Base-by-base conservation (phyloP, 1,284 basidiomycete genomes). In the Hemileia vastatrix region DNA sequence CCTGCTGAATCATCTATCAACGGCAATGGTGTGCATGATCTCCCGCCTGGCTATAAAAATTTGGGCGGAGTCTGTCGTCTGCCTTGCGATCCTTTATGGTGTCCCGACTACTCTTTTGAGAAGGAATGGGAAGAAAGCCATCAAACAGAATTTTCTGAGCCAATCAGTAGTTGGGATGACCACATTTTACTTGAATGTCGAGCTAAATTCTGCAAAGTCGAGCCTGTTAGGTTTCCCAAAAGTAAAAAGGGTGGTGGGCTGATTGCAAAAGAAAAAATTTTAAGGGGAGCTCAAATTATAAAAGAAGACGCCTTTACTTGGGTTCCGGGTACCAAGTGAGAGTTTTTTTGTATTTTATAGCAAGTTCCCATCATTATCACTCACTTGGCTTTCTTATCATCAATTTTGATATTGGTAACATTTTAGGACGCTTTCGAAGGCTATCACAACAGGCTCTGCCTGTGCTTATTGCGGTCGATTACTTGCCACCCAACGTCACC, bases 241-340 rank as follows among this genome's bases (percentile, higher is more conserved):
- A 63, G 47, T 49, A 63, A 63, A 32, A 63, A 63, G 43, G 60
- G 60, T 23, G 50, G 53, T 21, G 60, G 60, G 3, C 48, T 63
- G 27, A 63, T 63, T 32, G 53, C 60, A 33, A 63, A 63, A 36
- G 60, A 54, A 44, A 31, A 51, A 18, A 31, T 54, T 15, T 31
- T 47, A 8, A 63, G 45, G 51, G 53, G 53, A 18, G 43, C 60
- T 45, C 60, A 63, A 44, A 50, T 63, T 11, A 63, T 63, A 6
- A 63, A 63, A 21, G 60, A 63, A 33, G 60, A 63, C 23, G 60
- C 60, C 11, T 63, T 63, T 45, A 54, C 56, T 31, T 63, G 60
- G 60, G 60, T 63, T 24, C 60, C 60, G 15, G 21, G n/a, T 45
- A 21, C 11, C 43, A 55, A 55, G 54, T 55, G 40, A 43, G 40